Evolutionary conservation across 805 yeast species (phyloP).

Genomic region (Sugiyamaella marilandica): DNA sequence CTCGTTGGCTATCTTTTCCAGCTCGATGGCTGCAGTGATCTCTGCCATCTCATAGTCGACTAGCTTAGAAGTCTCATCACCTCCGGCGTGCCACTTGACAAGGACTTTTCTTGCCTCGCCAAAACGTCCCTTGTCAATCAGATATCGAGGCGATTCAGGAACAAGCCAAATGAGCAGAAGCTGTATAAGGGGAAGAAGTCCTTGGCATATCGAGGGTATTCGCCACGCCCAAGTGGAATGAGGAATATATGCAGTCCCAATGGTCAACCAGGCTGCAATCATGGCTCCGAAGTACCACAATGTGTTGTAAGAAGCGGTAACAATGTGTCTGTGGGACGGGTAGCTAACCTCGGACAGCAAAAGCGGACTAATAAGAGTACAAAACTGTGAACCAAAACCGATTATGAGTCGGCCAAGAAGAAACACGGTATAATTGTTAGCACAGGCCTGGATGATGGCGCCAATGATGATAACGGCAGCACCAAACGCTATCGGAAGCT

Average conservation of each 20-base stretch:
- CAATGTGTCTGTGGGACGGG: slow-evolving; percentile 59
- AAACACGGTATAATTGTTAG: slow-evolving; percentile 52
- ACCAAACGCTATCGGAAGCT: slow-evolving; percentile 53
- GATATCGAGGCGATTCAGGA: slow-evolving; percentile 85
- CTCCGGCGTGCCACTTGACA: slow-evolving; percentile 17
- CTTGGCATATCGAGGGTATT: slow-evolving; percentile 68
- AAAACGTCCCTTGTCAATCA: slow-evolving; percentile 59
- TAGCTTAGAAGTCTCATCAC: slow-evolving; percentile 10
- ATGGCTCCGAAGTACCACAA: slow-evolving; percentile 66
- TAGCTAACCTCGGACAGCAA: slow-evolving; percentile 72
- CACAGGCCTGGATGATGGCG: slow-evolving; percentile 43
- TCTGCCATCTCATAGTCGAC: slow-evolving; percentile 18
- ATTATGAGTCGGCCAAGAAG: slow-evolving; percentile 64
- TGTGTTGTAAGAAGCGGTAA: slow-evolving; percentile 61
- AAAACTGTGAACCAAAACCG: slow-evolving; percentile 70
- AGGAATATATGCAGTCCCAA: slow-evolving; percentile 55
- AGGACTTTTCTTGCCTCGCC: slow-evolving; percentile 37
- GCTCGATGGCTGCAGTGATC: slow-evolving; percentile 12
- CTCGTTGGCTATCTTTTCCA: slow-evolving; percentile 1
- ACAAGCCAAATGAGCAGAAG: slow-evolving; percentile 45
- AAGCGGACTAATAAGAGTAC: slow-evolving; percentile 70
- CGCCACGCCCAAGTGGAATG: slow-evolving; percentile 51
- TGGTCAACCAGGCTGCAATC: slow-evolving; percentile 71
- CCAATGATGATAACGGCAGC: slow-evolving; percentile 53
- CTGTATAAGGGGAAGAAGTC: slow-evolving; percentile 55